Evolutionary conservation across 768 basidiomycete species (phyloP).

Genomic region (Kondoa malvinella): DNA sequence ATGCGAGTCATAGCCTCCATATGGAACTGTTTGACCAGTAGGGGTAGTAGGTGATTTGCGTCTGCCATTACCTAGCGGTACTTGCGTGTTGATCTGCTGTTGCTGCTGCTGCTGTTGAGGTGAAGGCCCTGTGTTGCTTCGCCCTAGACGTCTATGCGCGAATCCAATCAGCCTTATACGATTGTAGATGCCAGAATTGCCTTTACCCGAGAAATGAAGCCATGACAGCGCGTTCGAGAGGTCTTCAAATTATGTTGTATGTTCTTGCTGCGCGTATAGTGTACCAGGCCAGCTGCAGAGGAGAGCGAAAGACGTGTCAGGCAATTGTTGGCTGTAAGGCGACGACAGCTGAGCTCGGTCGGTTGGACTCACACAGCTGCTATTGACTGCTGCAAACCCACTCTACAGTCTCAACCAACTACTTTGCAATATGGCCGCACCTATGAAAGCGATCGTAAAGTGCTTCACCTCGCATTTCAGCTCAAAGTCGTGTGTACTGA

Average conservation of each 20-base stretch:
- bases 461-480: slow-evolving; percentile 18
- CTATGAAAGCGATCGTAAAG: slow-evolving; percentile 20
- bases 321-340: too few relatives aligned
- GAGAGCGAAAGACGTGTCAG: too few relatives aligned
- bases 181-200: not conserved
- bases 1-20: not conserved
- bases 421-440: not conserved
- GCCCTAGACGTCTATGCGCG: not conserved
- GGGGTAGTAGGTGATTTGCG: slow-evolving; percentile 12
- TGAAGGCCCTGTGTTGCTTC: not conserved
- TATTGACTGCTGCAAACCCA: too few relatives aligned
- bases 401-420: too few relatives aligned
- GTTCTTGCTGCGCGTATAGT: too few relatives aligned
- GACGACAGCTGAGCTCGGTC: too few relatives aligned
- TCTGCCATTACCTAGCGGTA: slow-evolving; percentile 3
- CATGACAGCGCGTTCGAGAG: too few relatives aligned
- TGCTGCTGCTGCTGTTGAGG: slow-evolving; percentile 13
- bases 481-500: slow-evolving; percentile 8
- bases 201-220: not conserved
- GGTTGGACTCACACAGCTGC: too few relatives aligned
- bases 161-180: not conserved
- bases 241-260: too few relatives aligned
- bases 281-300: too few relatives aligned
- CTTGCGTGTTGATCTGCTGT: slow-evolving; percentile 1
- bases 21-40: slow-evolving; percentile 9